Base-by-base conservation (phyloP, 2,329 filamentous ascomycete genomes). In the Beauveria bassiana region DNA sequence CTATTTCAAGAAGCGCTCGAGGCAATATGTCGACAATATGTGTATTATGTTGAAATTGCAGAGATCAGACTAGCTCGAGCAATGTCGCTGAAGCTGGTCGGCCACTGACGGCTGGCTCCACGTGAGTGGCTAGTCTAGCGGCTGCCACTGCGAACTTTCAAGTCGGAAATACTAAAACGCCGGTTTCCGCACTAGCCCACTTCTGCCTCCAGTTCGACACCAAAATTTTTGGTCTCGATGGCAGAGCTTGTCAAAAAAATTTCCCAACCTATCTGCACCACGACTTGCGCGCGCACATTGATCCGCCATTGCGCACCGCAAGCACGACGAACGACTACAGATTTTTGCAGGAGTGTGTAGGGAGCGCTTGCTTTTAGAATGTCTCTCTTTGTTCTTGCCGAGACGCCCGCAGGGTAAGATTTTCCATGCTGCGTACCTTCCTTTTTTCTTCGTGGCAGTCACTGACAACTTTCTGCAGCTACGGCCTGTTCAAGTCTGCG, bases 401-500 rank as follows among this genome's bases (percentile, higher is more conserved):
- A 97, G 80, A 97, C 93, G 75, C 91, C 90, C 78, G 93, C 93
- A 75, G 84, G 83, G 83, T 86, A 77, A 78, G 82, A 80, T 61
- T 66, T 65, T 58, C 6, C 62, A 62, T 63, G 28, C 53, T 31
- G 40, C 47, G 28, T 47, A 46, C 62, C 46, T 53, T 54, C 34
- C 54, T n/a, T 22, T 51, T 52, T 53, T 28, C 12, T 38, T 38
- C 34, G 14, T 28, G 40, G 45, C 20, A 59, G 50, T 61, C 51
- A 65, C 75, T 77, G 72, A 73, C 71, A 73, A 46, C 22, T 58
- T 20, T 65, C 62, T 66, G 68, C 70, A 96, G 95, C 75, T 98
- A 98, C 81, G 95, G 93, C 77, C 86, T 99, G 75, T 92, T 99
- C 81, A 98, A 99, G 84, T 90, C 93, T 70, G 91, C 93, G 76